Percentiles rank a stretch among this genome's conserved stretches.
phyloP scores from a whole-genome alignment of 768 basidiomycete species.

The Leccinum boreale region DNA sequence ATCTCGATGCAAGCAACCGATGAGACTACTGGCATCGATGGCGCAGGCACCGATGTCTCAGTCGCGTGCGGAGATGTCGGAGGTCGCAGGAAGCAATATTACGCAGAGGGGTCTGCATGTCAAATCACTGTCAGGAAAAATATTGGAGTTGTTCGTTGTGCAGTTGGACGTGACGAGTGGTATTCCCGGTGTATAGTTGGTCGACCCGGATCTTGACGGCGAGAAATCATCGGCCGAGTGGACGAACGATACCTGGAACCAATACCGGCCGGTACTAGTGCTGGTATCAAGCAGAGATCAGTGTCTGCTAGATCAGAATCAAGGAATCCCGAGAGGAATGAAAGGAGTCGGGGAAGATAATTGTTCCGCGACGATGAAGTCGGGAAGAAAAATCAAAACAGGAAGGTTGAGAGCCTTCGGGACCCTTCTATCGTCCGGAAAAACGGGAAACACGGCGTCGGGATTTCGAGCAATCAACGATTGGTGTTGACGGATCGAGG shows the following conservation, averaged over 20 bases:
- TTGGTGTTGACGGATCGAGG: not conserved
- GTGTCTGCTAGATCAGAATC: not conserved
- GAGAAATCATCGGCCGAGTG: not conserved
- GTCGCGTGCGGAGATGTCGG: not conserved
- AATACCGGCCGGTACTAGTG: not conserved
- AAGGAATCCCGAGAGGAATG: not conserved
- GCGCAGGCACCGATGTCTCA: slow-evolving; percentile 12
- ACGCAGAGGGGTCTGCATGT: not conserved
- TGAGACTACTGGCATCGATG: not conserved
- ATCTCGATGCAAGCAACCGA: not conserved
- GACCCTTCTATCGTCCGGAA: not conserved
- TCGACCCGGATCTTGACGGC: not conserved
- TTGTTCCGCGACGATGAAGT: not conserved
- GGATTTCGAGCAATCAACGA: not conserved
- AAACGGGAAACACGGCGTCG: not conserved
- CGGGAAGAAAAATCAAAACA: not conserved
- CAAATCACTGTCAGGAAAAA: slow-evolving; percentile 3
- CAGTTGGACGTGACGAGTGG: not conserved
- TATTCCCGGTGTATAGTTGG: not conserved
- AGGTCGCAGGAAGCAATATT: slow-evolving; percentile 6
- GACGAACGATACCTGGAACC: slow-evolving; percentile 5
- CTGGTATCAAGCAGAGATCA: not conserved
- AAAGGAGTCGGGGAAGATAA: not conserved
- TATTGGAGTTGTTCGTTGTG: not conserved
- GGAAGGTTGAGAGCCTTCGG: not conserved